Base-by-base conservation (phyloP, 139 green algal species). In the Picochlorum sp. region DNA sequence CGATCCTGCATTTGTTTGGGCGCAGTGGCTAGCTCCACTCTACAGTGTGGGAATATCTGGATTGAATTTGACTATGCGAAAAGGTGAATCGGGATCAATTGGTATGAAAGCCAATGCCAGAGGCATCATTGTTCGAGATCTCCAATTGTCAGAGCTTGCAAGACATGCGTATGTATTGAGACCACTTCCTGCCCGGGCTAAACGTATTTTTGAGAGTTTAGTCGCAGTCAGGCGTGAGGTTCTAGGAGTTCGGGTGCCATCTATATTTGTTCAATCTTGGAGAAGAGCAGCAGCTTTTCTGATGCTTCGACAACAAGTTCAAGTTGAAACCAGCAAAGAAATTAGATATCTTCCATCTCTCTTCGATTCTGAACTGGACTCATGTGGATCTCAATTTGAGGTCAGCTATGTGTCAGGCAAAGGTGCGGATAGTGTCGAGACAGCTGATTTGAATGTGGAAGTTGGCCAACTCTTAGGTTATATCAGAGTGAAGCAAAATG, bases 391-490 rank as follows among this genome's bases (percentile, higher is more conserved):
- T 59, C 51, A 59, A 23, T 18, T 59, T 14, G 13, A 59, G 20
- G 20, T 59, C 20, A 32, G 23, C n/a, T 59, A 59, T 59, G 23
- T 37, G 20, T 38, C 34, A 41, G 34, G 8, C 8, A 41, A 13
- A 8, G 34, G 34, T 2, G 34, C 34, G 9, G 34, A 41, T 41
- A 41, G 34, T 6, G 34, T 41, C 34, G 34, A 41, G 34, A 41
- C 34, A 57, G 15, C 30, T n/a, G 45, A 41, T 28, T 51, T 60
- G 11, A 32, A 14, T 16, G 24, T 65, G 44, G 71, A 85, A 65
- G 65, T 84, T 26, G 78, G 78, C 15, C 76, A 85, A 58, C 60
- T 85, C 61, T 62, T 85, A 62, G 64, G 57, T 2, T 73, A 74
- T 23, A 57, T 72, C 34, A 58, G 76, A 15, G 60, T 83, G 14